Evolutionary conservation across 2,329 filamentous ascomycete species (phyloP).

Genomic region (Orbilia brochopaga): DNA sequence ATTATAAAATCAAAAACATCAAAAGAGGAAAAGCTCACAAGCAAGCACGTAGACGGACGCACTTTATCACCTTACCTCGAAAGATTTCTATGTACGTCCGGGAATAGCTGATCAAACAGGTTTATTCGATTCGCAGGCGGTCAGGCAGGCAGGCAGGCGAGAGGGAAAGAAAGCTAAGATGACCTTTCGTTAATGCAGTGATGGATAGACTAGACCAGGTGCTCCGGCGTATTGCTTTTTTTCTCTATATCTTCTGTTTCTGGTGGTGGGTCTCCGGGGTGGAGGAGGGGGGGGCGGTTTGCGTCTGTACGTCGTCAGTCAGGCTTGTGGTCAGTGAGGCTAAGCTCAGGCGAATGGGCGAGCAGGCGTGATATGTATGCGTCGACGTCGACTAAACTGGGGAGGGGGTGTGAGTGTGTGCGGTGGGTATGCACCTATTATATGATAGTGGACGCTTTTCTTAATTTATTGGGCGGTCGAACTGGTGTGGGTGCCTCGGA

Average conservation of each 20-base stretch:
- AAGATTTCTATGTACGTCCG: slow-evolving; percentile 24
- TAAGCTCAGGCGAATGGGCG: slow-evolving; percentile 51
- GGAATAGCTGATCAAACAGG: slow-evolving; percentile 42
- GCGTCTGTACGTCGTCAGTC: slow-evolving; percentile 50
- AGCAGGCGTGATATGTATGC: slow-evolving; percentile 50
- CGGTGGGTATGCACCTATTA: slow-evolving; percentile 12
- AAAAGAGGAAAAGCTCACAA: slow-evolving; percentile 23
- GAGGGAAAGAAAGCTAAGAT: slow-evolving; percentile 5
- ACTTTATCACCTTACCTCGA: slow-evolving; percentile 49
- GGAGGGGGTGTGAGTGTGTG: slow-evolving; percentile 20
- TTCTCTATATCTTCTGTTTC: slow-evolving; percentile 14
- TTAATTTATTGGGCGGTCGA: slow-evolving; percentile 7
- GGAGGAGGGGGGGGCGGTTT: background rate
- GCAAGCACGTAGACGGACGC: slow-evolving; percentile 9
- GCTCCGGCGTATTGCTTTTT: slow-evolving; percentile 49
- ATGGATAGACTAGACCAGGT: slow-evolving; percentile 50
- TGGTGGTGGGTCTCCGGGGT: slow-evolving; percentile 47
- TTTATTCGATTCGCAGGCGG: slow-evolving; percentile 51
- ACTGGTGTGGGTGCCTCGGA: slow-evolving; percentile 47
- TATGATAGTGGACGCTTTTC: slow-evolving; percentile 7
- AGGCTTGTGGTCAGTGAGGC: slow-evolving; percentile 42
- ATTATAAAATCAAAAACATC: slow-evolving; percentile 38
- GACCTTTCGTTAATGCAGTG: slow-evolving; percentile 47
- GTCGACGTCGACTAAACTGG: slow-evolving; percentile 48
- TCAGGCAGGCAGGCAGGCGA: no score